These are phyloP conservation scores for Selaginella tamariscina DNA, from an alignment of 75 land plant genomes.

Conservation along the genomic window DNA sequence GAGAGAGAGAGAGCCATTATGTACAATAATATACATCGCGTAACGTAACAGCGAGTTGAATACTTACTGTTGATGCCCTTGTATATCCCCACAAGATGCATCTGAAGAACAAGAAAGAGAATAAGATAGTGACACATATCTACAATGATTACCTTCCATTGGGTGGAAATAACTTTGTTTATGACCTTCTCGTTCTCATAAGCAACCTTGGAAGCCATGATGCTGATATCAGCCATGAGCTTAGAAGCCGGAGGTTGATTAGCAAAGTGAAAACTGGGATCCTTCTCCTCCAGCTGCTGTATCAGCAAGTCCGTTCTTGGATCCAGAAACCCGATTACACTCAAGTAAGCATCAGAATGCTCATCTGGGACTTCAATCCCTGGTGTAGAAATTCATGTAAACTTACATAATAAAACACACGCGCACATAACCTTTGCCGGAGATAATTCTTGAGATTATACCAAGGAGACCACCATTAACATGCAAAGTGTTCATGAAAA, in stretches of 20 bases:
- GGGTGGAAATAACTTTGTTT: conserved; percentile 9
- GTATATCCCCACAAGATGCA: neutral
- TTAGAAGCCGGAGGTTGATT: conserved; percentile 3
- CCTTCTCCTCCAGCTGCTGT: neutral
- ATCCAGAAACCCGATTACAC: conserved; percentile 30
- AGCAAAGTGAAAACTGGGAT: neutral
- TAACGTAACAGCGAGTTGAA: neutral
- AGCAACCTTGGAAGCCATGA: conserved; percentile 51
- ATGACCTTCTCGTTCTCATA: conserved; percentile 39
- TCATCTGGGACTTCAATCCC: conserved; percentile 17
- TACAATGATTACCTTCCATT: conserved; percentile 33
- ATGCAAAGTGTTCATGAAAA: conserved; percentile 36
- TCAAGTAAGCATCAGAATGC: conserved; percentile 18
- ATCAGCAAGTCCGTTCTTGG: conserved; percentile 25
- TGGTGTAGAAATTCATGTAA: conserved; percentile 15
- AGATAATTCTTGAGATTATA: conserved; percentile 24
- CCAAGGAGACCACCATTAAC: conserved; percentile 31
- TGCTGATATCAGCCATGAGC: conserved; percentile 27
- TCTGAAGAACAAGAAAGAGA: neutral
- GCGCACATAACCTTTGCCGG: conserved; percentile 4
- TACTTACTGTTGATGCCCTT: neutral
- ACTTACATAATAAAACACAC: too few species aligned
- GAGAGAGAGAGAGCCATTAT: too few species aligned
- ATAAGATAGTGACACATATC: neutral
- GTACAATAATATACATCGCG: neutral